Percentiles rank a stretch among this genome's conserved stretches.
phyloP scores from a whole-genome alignment of 352 stramenopile species.

The Globisporangium spiculum region DNA sequence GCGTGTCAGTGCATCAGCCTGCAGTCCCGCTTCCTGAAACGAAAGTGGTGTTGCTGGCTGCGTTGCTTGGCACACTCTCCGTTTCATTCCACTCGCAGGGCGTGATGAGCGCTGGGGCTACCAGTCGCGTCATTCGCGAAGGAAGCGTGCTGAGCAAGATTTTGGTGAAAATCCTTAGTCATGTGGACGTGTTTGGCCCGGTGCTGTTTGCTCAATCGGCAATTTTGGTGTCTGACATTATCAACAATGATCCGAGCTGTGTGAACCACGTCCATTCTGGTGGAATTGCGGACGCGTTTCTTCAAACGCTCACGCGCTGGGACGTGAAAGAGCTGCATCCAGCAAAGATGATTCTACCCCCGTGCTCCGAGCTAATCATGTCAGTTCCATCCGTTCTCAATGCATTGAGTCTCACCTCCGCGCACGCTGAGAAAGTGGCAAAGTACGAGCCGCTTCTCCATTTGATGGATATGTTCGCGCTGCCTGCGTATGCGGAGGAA shows the following conservation, averaged over 20 bases:
- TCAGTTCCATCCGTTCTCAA: constrained; percentile 92
- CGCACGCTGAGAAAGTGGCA: constrained; percentile 88
- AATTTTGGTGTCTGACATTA: constrained; percentile 94
- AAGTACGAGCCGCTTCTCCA: constrained; percentile 90
- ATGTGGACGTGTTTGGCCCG: constrained; percentile 91
- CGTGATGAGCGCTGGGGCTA: constrained; percentile 84
- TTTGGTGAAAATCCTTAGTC: constrained; percentile 87
- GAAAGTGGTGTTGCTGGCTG: constrained; percentile 61
- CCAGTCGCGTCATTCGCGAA: constrained; percentile 85
- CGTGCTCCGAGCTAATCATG: constrained; percentile 93
- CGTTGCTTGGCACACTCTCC: constrained; percentile 74
- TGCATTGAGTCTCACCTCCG: constrained; percentile 91
- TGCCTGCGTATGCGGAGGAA: constrained; percentile 84
- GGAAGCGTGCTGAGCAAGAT: constrained; percentile 85
- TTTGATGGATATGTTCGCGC: constrained; percentile 89
- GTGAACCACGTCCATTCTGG: constrained; percentile 93
- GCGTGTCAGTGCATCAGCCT: constrained; percentile 19
- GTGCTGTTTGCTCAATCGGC: constrained; percentile 90
- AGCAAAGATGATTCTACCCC: constrained; percentile 53
- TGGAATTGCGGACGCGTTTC: constrained; percentile 91
- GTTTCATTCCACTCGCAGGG: constrained; percentile 86
- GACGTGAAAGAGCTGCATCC: constrained; percentile 59
- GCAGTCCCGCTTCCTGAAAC: constrained; percentile 33
- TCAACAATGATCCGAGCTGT: constrained; percentile 96
- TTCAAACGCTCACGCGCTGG: constrained; percentile 89